These are phyloP conservation scores for Fusarium duplospermum DNA, from an alignment of 2,329 filamentous ascomycete genomes.

Conservation along the genomic window DNA sequence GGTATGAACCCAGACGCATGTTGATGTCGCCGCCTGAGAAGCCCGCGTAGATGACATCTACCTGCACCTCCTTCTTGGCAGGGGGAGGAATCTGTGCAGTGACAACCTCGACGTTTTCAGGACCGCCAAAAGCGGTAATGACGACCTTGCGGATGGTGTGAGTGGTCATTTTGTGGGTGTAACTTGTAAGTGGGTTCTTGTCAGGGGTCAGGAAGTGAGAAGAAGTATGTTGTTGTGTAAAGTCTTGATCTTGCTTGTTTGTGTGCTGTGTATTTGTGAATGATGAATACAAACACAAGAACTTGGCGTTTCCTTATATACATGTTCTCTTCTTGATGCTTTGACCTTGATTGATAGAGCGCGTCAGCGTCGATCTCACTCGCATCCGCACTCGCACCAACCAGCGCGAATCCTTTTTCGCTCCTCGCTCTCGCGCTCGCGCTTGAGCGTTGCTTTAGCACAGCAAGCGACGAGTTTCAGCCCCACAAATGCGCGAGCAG, in stretches of 20 bases:
- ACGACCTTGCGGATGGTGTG: conserved; percentile 57
- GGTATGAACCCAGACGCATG: conserved; percentile 62
- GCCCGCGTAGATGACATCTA: conserved; percentile 59
- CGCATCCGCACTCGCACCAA: background rate
- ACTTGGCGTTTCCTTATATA: background rate
- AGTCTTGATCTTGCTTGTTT: background rate
- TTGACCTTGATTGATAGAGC: background rate
- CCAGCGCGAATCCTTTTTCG: background rate
- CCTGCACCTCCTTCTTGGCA: conserved; percentile 56
- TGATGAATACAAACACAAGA: background rate
- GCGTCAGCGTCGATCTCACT: background rate
- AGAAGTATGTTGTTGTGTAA: background rate
- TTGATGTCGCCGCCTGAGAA: conserved; percentile 62
- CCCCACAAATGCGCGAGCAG: background rate
- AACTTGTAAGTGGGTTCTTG: background rate
- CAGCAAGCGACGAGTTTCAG: background rate
- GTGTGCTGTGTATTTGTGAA: background rate
- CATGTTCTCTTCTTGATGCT: background rate
- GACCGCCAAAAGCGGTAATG: conserved; percentile 56
- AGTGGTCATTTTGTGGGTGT: conserved; percentile 31
- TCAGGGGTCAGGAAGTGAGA: background rate
- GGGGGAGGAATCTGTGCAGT: conserved; percentile 52
- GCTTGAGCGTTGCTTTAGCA: background rate
- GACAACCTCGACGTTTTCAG: conserved; percentile 51
- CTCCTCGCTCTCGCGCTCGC: background rate